Base-by-base conservation (phyloP, 768 basidiomycete species). In the Collybia mongolica region DNA sequence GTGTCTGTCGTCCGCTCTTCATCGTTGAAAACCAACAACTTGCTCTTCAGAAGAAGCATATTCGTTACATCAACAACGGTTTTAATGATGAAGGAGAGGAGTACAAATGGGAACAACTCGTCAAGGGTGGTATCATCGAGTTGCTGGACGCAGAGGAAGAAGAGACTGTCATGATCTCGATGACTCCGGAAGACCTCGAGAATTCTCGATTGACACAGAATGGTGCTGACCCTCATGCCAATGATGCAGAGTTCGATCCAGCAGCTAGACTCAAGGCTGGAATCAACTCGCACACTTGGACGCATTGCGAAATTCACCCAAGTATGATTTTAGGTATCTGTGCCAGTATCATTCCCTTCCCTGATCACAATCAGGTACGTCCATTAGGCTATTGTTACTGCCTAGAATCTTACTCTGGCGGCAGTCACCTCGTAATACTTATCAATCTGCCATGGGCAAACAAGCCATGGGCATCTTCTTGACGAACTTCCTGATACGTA, bases 361-460 rank as follows among this genome's bases (percentile, higher is more conserved):
- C 97, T 14, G 97, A 99, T 70, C 96, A 99, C 70, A 99, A 99
- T 61, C 96, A 97, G 78, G 93, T 92, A 64, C 54, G 84, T 70
- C 38, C 23, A 23, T 26, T 44, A 53, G 8, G 12, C 23, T 32
- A 32, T 42, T 20, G 32, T 3, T 20, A 24, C 20, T 40, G 39
- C 36, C 24, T 47, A 24, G 36, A 53, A 41, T 54, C 49, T 59
- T 12, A 60, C 28, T 7, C 44, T 28, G 35, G 24, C 47, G 26
- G 8, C 55, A 98, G 92, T 99, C 96, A 52, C 96, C 96, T 57
- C 97, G 96, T 84, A 99, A 99, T 65, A 99, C 96, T 3, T 99
- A 99, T 64, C 96, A 99, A 73, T 98, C 96, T 39, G 96, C 96
- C 46, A 99, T 99, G 96, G 97, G 97, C 60, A 99, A 99, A 74